Conservation (phyloP, 441 rosid genomes). For the Croton laevigatus region DNA sequence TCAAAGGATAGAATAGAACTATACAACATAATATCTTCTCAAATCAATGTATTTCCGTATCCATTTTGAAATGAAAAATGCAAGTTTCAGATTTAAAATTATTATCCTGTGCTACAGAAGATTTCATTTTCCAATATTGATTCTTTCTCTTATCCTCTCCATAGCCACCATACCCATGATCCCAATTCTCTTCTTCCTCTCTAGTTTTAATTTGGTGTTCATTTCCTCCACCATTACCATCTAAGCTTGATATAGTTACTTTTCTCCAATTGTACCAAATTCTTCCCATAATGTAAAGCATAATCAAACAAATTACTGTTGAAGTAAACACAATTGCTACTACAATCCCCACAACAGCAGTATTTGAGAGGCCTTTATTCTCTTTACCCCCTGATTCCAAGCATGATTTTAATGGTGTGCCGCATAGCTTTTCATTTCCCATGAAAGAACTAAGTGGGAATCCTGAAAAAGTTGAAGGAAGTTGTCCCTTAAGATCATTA, state of each 20-base stretch:
- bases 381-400: constrained; percentile 23
- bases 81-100: constrained; percentile 28
- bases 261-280: constrained; percentile 67
- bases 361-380: constrained; percentile 34
- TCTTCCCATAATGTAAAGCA: constrained; percentile 65
- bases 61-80: constrained; percentile 34
- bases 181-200: constrained; percentile 37
- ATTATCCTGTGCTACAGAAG: constrained; percentile 2
- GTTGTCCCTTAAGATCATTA: constrained; percentile 63
- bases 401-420: constrained; percentile 58
- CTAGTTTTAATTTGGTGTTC: constrained; percentile 23
- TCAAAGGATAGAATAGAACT: background rate
- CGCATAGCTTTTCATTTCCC: constrained; percentile 56
- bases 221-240: constrained; percentile 20
- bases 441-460: constrained; percentile 59
- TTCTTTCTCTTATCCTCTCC: constrained; percentile 34
- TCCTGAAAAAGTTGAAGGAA: constrained; percentile 54
- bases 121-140: constrained; percentile 36
- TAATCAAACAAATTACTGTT: constrained; percentile 49
- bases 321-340: constrained; percentile 60
- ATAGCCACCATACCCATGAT: background rate
- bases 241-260: constrained; percentile 38
- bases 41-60: constrained; percentile 19
- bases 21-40: background rate
- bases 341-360: constrained; percentile 42